Evolutionary conservation across 1,284 basidiomycete species (phyloP), one percentile per base, ranked within the genome.

Genomic region (Trichosporon asahii): DNA sequence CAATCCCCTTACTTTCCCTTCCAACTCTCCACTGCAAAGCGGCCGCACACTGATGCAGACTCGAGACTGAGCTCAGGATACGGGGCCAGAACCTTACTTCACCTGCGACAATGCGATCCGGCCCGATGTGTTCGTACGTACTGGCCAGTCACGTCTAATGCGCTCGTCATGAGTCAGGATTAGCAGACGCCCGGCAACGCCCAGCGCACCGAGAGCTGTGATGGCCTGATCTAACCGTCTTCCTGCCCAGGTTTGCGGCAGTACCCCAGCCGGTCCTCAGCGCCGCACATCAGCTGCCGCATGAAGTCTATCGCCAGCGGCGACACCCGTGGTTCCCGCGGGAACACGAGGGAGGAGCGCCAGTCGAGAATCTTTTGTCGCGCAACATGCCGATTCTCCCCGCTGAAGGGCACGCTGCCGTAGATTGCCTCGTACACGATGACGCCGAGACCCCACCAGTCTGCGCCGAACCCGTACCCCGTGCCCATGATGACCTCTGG

Each of bases 371-470:
- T 94, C 84, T 93, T 94, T 84, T 94, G 91, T 68, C 94, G 88
- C 66, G 94, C 95, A 74, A 93, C 88, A 83, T 95, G 93, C 44
- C 94, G 88, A 79, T 93, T 94, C 76, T 90, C 91, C 87, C 92
- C 93, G 8, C 63, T 63, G 83, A 96, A 95, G 3, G 95, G 95
- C 18, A 95, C 95, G 82, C 92, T 95, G 66, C 92, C 93, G 77
- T 93, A 95, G 78, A 95, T 85, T 79, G 92, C 94, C 82, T 94
- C 92, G 77, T 80, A 80, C 75, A 77, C 78, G 80, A 97, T 96
- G 67, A 96, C 91, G 25, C 95, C 95, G 64, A 98, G 87, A 80
- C 92, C 94, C 95, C 96, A 98, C 95, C 95, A 98, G 80, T 98
- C 95, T 80, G 94, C 97, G 40, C 91, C 92, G 83, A 93, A 95